Base-by-base conservation (phyloP, 2,329 filamentous ascomycete species). In the Xylariales sp. region DNA sequence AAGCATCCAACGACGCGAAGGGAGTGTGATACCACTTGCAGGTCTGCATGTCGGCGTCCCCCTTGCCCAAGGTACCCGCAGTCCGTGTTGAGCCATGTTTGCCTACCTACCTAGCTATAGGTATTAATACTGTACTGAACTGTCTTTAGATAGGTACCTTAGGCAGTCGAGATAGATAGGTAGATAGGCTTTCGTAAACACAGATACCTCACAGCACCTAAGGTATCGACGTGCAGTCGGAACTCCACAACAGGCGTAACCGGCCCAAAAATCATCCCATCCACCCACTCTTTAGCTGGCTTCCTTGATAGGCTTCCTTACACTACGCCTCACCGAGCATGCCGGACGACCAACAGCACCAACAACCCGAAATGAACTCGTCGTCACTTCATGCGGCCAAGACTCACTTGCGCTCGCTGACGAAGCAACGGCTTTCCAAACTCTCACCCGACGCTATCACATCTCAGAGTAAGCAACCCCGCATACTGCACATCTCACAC, bases 391-490 rank as follows among this genome's bases (percentile, higher is more conserved):
- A 85, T 71, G 83, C 86, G 65, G 89, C 91, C 52, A 97, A 97
- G 82, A 90, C 91, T 77, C 90, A 93, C 74, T 83, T 97, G 69
- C 87, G 94, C 65, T 84, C 84, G 69, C 81, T 86, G 61, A 91
- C 97, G 82, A 94, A 91, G 77, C 82, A 86, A 71, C 85, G 84
- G 39, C 85, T 97, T 23, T 84, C 87, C 23, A 79, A 78, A 7
- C 77, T 97, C 55, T 80, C 89, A 1, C 81, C 85, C n/a, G 87
- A 92, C 30, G 85, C 87, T 14, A 83, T 93, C 62, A 78, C 81
- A 62, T 78, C 81, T 50, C 94, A 97, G 83, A 96, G 94, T 94
- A 83, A 79, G 89, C 74, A 45, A 36, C 70, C 64, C 56, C 58
- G 34, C 64, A 59, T 36, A 23, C 23, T 62, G 55, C 45, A 36